Percentiles rank a stretch among this genome's conserved stretches.
These are phyloP conservation scores for Wilcoxina mikolae DNA, from an alignment of 495 filamentous ascomycete species.

Conservation along the genomic window DNA sequence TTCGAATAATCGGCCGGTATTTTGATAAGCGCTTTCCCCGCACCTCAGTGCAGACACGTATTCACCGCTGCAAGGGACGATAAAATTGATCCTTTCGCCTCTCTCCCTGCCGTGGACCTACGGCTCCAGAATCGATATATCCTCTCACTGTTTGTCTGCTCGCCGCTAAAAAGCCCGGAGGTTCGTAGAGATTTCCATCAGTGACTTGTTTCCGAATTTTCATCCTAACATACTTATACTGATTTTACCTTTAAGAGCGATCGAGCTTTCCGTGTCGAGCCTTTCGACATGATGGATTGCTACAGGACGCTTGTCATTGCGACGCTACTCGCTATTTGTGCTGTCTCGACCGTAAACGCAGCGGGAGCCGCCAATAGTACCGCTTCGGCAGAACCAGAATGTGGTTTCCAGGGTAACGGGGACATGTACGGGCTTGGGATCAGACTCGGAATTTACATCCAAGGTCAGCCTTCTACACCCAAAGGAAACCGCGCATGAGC, in stretches of 20 bases:
- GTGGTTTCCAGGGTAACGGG: background rate
- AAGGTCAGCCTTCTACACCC: background rate
- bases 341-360: background rate
- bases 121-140: too few species aligned
- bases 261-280: background rate
- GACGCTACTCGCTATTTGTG: background rate
- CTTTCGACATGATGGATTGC: background rate
- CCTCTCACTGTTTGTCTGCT: too few species aligned
- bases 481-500: background rate
- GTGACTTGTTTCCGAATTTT: too few species aligned
- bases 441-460: slow-evolving; percentile 1
- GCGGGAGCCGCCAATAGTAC: background rate
- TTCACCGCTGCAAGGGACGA: too few species aligned
- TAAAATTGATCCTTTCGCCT: too few species aligned
- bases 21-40: too few species aligned
- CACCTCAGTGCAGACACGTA: too few species aligned
- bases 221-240: too few species aligned
- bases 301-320: background rate
- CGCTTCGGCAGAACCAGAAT: background rate
- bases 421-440: slow-evolving; percentile 7
- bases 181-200: too few species aligned
- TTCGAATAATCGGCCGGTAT: too few species aligned
- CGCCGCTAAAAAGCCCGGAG: too few species aligned
- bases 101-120: too few species aligned
- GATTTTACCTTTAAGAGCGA: background rate